A percentile compares a stretch with the other conserved stretches of the same genome.
phyloP scores from a whole-genome alignment of 352 stramenopile species.

The Globisporangium viniferum region DNA sequence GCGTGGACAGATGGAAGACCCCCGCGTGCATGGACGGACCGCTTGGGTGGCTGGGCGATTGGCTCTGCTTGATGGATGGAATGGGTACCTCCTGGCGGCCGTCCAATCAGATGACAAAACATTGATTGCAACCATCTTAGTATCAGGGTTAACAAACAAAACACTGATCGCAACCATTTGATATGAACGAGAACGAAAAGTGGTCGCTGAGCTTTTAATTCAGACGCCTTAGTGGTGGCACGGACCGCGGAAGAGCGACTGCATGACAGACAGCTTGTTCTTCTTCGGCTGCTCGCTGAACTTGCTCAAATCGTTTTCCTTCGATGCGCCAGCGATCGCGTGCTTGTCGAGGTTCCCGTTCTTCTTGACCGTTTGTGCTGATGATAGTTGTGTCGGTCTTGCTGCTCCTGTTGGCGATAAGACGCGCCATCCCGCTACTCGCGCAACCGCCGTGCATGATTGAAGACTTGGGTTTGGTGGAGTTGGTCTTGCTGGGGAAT shows the following conservation, averaged over 20 bases:
- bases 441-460: constrained; percentile 9
- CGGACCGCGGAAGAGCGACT: constrained; percentile 9
- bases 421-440: constrained; percentile 9
- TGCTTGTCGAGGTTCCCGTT: constrained; percentile 1
- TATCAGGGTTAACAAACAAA: no score
- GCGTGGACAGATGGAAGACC: no score
- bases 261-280: constrained; percentile 2
- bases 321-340: constrained; percentile 7
- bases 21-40: no score
- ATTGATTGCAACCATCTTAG: no score
- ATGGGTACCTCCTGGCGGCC: no score
- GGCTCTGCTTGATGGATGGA: no score
- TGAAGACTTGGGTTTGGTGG: not conserved
- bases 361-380: not conserved
- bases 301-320: constrained; percentile 6
- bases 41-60: no score
- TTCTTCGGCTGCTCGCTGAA: not conserved
- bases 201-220: not conserved
- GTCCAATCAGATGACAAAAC: no score
- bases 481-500: not conserved
- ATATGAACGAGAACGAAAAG: not conserved
- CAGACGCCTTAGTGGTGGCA: constrained; percentile 7
- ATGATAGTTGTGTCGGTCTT: not conserved
- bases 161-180: no score
- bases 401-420: constrained; percentile 10